Evolutionary conservation across 2,329 filamentous ascomycete genomes (phyloP).

Genomic region (Sporothrix variecibatus): DNA sequence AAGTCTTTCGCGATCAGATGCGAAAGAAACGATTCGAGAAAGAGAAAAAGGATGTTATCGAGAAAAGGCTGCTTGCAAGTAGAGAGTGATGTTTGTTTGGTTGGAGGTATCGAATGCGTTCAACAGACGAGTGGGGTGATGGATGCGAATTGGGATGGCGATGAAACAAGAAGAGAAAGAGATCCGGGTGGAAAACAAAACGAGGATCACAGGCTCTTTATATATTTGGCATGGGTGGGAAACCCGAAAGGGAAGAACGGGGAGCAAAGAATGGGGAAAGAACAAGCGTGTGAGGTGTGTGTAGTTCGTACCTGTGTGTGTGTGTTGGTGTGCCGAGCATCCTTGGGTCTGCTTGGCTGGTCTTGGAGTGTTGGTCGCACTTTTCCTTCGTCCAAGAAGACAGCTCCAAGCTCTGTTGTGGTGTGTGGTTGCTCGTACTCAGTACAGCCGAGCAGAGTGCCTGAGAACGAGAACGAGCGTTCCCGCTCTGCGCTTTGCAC

Average conservation of each 20-base stretch:
- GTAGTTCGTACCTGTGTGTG: not conserved
- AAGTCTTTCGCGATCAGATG: not conserved
- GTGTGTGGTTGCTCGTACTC: not conserved
- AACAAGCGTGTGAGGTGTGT: not conserved
- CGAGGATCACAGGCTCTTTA: conserved; percentile 14
- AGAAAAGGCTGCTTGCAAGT: not conserved
- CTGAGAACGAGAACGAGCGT: not conserved
- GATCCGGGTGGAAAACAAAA: conserved; percentile 2
- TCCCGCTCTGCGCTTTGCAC: not conserved
- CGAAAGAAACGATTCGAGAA: not conserved
- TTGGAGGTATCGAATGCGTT: not conserved
- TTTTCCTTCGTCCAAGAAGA: not conserved
- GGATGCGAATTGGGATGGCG: not conserved
- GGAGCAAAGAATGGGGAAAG: not conserved
- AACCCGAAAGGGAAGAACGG: not conserved
- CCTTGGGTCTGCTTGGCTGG: not conserved
- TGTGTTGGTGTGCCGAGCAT: not conserved
- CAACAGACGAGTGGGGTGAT: not conserved
- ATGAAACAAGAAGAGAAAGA: not conserved
- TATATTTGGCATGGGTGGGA: not conserved
- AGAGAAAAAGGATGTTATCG: not conserved
- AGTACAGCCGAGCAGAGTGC: not conserved
- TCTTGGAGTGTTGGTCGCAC: not conserved
- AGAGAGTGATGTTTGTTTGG: not conserved
- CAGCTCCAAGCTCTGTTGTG: not conserved